Evolutionary conservation across 2,329 filamentous ascomycete genomes (phyloP).

Genomic region (Diaporthe vexans): DNA sequence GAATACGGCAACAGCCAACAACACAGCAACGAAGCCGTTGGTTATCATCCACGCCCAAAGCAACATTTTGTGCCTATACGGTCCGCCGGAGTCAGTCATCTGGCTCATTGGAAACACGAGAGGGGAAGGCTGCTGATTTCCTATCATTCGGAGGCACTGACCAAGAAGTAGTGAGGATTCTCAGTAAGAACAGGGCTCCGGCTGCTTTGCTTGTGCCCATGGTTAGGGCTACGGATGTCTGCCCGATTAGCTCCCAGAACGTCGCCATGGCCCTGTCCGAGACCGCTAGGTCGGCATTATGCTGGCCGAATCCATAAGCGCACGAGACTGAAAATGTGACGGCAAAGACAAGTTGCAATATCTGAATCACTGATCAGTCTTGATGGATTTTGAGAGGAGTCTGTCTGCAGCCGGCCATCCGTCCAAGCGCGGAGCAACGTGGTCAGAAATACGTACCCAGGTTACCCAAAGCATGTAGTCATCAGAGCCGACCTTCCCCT

Average conservation of each 20-base stretch:
- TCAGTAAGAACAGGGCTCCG: slow-evolving; percentile 8
- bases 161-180: slow-evolving; percentile 18
- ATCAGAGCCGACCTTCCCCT: slow-evolving; percentile 18
- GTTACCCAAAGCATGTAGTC: slow-evolving; percentile 18
- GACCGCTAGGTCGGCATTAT: slow-evolving; percentile 12
- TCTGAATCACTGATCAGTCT: neutral
- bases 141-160: neutral
- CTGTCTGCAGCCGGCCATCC: neutral
- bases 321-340: slow-evolving; percentile 21
- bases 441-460: neutral
- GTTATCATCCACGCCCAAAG: slow-evolving; percentile 29
- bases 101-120: neutral
- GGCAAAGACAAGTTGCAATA: neutral
- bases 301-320: slow-evolving; percentile 28
- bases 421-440: neutral
- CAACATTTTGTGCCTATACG: slow-evolving; percentile 14
- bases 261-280: slow-evolving; percentile 11
- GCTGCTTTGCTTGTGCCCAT: slow-evolving; percentile 26
- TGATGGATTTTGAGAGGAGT: neutral
- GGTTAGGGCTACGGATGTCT: slow-evolving; percentile 14
- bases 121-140: too few species aligned
- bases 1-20: neutral
- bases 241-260: slow-evolving; percentile 22
- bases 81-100: neutral
- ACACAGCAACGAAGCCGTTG: slow-evolving; percentile 15